Evolutionary conservation across 306 rosid species (phyloP).

Genomic region (Prunus davidiana): DNA sequence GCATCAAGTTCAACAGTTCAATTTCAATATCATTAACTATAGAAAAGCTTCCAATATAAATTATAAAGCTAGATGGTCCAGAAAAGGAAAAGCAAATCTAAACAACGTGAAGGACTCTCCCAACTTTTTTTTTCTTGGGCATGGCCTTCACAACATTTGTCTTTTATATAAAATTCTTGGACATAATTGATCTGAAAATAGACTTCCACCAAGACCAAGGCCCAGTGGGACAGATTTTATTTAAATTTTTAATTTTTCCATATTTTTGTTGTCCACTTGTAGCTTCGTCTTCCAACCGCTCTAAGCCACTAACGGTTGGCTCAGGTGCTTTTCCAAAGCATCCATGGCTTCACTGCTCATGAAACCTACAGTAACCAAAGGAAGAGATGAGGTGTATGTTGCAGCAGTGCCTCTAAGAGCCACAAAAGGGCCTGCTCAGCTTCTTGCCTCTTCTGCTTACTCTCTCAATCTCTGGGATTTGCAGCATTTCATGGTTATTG

Average conservation of each 20-base stretch:
- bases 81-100: neutral
- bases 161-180: neutral
- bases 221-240: neutral
- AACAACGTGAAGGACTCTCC: neutral
- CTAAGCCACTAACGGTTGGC: neutral
- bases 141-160: neutral
- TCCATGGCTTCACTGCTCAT: slow-evolving; percentile 38
- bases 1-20: no score
- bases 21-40: neutral
- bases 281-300: no score
- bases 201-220: neutral
- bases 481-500: slow-evolving; percentile 82
- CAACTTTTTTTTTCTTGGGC: neutral
- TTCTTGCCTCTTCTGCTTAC: slow-evolving; percentile 65
- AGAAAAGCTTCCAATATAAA: neutral
- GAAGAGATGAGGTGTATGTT: slow-evolving; percentile 71
- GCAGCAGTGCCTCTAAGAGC: slow-evolving; percentile 84
- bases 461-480: slow-evolving; percentile 78
- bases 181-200: neutral
- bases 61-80: neutral
- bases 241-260: neutral
- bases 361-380: slow-evolving; percentile 27
- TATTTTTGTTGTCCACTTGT: neutral
- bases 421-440: slow-evolving; percentile 82
- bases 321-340: neutral